Evolutionary conservation across 768 basidiomycete genomes (phyloP).

Genomic region (Coprinopsis strossmayeri): DNA sequence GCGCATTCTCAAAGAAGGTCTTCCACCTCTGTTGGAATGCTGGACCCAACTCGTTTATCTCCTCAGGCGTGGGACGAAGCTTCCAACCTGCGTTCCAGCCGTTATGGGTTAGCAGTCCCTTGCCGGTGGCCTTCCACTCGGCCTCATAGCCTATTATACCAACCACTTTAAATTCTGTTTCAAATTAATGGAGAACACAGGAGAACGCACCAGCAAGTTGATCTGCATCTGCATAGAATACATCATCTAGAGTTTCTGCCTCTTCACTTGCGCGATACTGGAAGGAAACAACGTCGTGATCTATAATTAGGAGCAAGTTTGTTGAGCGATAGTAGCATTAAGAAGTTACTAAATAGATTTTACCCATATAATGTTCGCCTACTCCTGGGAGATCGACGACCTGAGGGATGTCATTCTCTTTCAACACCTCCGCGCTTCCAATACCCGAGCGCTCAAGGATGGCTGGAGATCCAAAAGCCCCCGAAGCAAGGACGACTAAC

Average conservation of each 20-base stretch:
- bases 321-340: too few species aligned
- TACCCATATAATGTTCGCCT: slow-evolving; percentile 61
- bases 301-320: too few species aligned
- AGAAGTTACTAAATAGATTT: neutral
- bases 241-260: slow-evolving; percentile 41
- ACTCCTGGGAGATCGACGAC: slow-evolving; percentile 68
- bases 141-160: neutral
- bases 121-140: slow-evolving; percentile 8
- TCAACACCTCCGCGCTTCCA: slow-evolving; percentile 44
- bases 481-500: slow-evolving; percentile 46
- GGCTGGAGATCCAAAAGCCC: slow-evolving; percentile 49
- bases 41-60: slow-evolving; percentile 45
- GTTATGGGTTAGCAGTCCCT: slow-evolving; percentile 23
- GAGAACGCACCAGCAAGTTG: slow-evolving; percentile 34
- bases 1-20: slow-evolving; percentile 38
- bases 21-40: slow-evolving; percentile 45
- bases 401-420: slow-evolving; percentile 38
- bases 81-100: slow-evolving; percentile 51
- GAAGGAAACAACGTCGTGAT: slow-evolving; percentile 31
- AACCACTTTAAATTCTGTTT: too few species aligned
- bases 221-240: slow-evolving; percentile 33
- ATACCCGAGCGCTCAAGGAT: slow-evolving; percentile 57
- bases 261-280: slow-evolving; percentile 39
- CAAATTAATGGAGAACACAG: too few species aligned
- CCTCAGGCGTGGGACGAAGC: slow-evolving; percentile 42